Evolutionary conservation across 2,329 filamentous ascomycete species (phyloP), one percentile per base, ranked within the genome.

Genomic region (Pseudogymnoascus sp.): DNA sequence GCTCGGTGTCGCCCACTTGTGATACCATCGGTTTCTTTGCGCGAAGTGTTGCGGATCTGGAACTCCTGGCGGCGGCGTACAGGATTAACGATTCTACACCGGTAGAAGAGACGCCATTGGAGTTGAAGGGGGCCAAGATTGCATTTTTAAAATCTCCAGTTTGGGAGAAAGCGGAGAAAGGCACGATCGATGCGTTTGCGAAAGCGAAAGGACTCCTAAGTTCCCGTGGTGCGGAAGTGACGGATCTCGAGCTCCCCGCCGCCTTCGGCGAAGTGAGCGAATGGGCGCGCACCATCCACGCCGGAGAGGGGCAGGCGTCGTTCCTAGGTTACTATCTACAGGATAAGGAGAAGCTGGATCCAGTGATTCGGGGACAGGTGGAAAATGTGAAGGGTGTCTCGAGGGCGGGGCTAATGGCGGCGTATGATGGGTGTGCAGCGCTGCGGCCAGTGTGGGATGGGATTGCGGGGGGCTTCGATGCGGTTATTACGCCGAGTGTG

Each of bases 21-120:
- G 87, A 89, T 67, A 89, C 86, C 0, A 67, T 87, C 0, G 86
- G 87, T 1, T 74, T 87, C 10, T 88, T 81, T 63, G 78, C 83
- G 0, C 80, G 86, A 0, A 79, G 76, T 5, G 75, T 86, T 0
- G 79, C 79, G 1, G 87, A 89, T 63, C 70, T 90, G 0, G 73
- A 84, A 35, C 70, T 87, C 0, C 70, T 89, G 0, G 76, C 80
- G 1, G 78, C 81, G 6, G 74, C 81, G 0, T 86, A 88, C 62
- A 74, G 73, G 0, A 68, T 89, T 0, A 66, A 74, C 1, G 84
- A 87, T 62, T 81, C 86, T 61, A 71, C 76, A 0, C 70, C 72
- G 2, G 42, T 51, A 1, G 13, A 1, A 6, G 42, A 51, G 25
- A 31, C 71, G 1, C 55, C 63, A 0, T 74, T 76, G 4, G 61